phyloP scores from a whole-genome alignment of 2,329 filamentous ascomycete species.

The Karstenula rhodostoma region DNA sequence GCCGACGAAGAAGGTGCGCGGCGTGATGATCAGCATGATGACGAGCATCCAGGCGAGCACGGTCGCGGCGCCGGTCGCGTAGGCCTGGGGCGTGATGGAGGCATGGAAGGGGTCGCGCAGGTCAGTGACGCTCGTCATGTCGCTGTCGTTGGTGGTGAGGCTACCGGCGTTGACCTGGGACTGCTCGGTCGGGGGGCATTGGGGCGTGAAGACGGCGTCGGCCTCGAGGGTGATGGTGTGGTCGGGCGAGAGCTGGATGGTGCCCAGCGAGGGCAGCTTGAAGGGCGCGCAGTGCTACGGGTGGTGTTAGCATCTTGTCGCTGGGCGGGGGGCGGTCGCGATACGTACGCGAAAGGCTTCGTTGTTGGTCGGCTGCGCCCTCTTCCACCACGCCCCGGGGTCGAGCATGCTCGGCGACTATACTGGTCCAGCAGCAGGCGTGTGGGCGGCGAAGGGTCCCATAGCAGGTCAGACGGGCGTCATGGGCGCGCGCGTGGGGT shows the following conservation, averaged over 20 bases:
- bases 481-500: slow-evolving; percentile 24
- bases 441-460: slow-evolving; percentile 32
- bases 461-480: slow-evolving; percentile 36
- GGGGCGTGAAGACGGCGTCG: slow-evolving; percentile 67
- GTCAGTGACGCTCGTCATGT: slow-evolving; percentile 65
- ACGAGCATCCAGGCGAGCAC: slow-evolving; percentile 91
- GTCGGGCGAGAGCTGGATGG: slow-evolving; percentile 62
- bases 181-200: slow-evolving; percentile 57
- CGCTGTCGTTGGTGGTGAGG: slow-evolving; percentile 42
- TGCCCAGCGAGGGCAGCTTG: slow-evolving; percentile 66
- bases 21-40: slow-evolving; percentile 92
- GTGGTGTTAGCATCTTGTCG: slow-evolving; percentile 30
- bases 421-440: slow-evolving; percentile 45
- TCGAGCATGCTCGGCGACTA: slow-evolving; percentile 45
- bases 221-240: slow-evolving; percentile 67
- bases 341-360: slow-evolving; percentile 41
- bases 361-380: slow-evolving; percentile 40
- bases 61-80: slow-evolving; percentile 89
- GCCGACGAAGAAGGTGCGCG: slow-evolving; percentile 90
- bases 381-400: slow-evolving; percentile 32
- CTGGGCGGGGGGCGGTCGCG: slow-evolving; percentile 12
- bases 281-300: slow-evolving; percentile 67
- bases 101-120: slow-evolving; percentile 90
- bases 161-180: slow-evolving; percentile 47
- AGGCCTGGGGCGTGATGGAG: slow-evolving; percentile 90